These are phyloP conservation scores for Mrakiaceae sp. DNA, from an alignment of 1,284 basidiomycete genomes.

Conservation along the genomic window DNA sequence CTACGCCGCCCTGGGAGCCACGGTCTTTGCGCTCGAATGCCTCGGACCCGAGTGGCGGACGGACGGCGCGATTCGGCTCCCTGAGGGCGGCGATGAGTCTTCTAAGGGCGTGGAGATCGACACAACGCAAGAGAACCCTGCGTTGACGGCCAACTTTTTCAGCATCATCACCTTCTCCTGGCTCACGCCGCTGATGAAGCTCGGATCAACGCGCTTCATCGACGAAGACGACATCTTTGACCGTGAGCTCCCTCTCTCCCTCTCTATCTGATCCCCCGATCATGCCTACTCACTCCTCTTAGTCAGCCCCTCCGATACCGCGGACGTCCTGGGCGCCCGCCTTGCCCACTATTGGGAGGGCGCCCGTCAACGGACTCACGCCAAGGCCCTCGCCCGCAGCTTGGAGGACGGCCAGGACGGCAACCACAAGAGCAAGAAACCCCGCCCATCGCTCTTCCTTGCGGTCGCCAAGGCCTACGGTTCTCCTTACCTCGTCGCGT, in stretches of 20 bases:
- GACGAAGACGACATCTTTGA: slow-evolving; percentile 60
- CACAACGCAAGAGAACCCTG: slow-evolving; percentile 15
- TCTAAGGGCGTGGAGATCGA: slow-evolving; percentile 20
- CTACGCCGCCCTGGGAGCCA: slow-evolving; percentile 42
- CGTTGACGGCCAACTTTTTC: slow-evolving; percentile 59
- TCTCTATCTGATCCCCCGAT: background rate
- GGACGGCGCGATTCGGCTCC: slow-evolving; percentile 27
- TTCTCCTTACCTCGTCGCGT: slow-evolving; percentile 58
- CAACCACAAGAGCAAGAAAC: slow-evolving; percentile 41
- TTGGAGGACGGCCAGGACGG: background rate
- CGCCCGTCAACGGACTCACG: slow-evolving; percentile 6
- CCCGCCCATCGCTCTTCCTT: slow-evolving; percentile 57
- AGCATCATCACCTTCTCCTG: slow-evolving; percentile 54
- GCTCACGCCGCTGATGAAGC: slow-evolving; percentile 66
- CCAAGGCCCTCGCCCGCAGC: background rate
- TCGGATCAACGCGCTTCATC: slow-evolving; percentile 48
- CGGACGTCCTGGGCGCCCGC: slow-evolving; percentile 53
- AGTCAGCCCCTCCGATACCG: slow-evolving; percentile 56
- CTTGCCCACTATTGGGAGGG: slow-evolving; percentile 43
- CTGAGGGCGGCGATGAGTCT: slow-evolving; percentile 18
- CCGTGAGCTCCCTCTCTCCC: background rate
- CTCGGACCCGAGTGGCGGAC: slow-evolving; percentile 50
- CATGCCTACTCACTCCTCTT: slow-evolving; percentile 21
- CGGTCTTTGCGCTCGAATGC: slow-evolving; percentile 58
- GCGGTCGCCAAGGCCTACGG: slow-evolving; percentile 71